phyloP scores from a whole-genome alignment of 768 basidiomycete species.

The Suillus discolor region DNA sequence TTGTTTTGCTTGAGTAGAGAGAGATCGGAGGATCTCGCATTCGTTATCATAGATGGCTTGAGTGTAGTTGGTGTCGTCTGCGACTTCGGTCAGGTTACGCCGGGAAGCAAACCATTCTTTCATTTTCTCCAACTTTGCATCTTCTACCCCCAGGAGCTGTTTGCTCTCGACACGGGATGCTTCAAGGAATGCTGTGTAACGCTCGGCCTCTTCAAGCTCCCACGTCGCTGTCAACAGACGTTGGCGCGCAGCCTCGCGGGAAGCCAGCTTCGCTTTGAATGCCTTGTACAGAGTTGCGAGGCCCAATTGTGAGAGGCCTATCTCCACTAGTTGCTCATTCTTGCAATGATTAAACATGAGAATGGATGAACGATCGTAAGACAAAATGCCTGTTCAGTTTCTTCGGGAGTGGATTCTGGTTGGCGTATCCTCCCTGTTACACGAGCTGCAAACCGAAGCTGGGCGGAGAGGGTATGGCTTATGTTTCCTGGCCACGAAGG shows the following conservation, averaged over 20 bases:
- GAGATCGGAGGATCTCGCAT: no score
- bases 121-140: no score
- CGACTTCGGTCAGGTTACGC: no score
- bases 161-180: no score
- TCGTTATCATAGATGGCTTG: no score
- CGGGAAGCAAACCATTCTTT: no score
- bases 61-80: no score
- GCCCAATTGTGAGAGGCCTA: not conserved
- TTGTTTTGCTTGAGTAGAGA: no score
- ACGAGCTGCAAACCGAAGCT: not conserved
- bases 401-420: not conserved
- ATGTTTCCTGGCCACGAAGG: not conserved
- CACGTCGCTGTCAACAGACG: not conserved
- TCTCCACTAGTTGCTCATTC: not conserved
- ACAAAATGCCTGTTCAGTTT: not conserved
- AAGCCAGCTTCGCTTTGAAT: not conserved
- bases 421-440: not conserved
- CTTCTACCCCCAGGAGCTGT: no score
- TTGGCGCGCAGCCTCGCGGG: not conserved
- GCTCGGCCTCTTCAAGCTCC: not conserved
- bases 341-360: not conserved
- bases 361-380: not conserved
- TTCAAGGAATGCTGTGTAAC: not conserved
- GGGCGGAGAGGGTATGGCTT: not conserved
- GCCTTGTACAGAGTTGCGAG: not conserved